Percentiles rank a stretch among this genome's conserved stretches.
Conservation (phyloP, 2,329 filamentous ascomycete genomes). For the Pseudocercospora vitis region DNA sequence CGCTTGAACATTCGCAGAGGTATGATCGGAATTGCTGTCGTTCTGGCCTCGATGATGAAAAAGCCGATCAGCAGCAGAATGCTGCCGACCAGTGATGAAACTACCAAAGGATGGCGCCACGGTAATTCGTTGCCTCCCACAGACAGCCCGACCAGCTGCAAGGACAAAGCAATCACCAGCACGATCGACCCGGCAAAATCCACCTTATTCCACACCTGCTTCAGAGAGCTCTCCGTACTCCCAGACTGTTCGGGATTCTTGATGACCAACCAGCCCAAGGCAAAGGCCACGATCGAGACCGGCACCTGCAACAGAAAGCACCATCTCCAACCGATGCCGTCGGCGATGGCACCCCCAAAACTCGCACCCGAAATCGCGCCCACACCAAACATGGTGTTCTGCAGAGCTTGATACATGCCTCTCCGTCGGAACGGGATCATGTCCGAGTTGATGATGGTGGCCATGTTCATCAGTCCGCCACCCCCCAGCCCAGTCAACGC, state of each 20-base stretch:
- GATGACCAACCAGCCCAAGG: constrained; percentile 56
- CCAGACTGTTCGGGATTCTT: constrained; percentile 41
- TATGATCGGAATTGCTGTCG: constrained; percentile 47
- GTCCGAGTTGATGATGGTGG: constrained; percentile 55
- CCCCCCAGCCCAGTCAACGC: constrained; percentile 37
- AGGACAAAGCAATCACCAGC: constrained; percentile 58
- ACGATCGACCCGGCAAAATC: constrained; percentile 60
- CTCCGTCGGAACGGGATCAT: constrained; percentile 59
- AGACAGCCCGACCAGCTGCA: constrained; percentile 52
- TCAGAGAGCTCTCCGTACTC: constrained; percentile 31
- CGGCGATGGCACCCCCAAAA: constrained; percentile 46
- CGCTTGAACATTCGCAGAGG: constrained; percentile 56
- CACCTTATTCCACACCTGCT: constrained; percentile 54
- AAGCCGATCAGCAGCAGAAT: constrained; percentile 42
- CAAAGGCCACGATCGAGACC: constrained; percentile 56
- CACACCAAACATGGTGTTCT: constrained; percentile 63
- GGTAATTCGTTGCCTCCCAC: constrained; percentile 49
- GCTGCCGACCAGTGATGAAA: constrained; percentile 42
- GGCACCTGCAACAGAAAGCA: constrained; percentile 63
- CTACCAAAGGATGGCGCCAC: constrained; percentile 46
- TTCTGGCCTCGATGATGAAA: constrained; percentile 43
- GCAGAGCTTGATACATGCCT: constrained; percentile 61
- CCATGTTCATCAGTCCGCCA: constrained; percentile 38
- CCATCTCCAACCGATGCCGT: constrained; percentile 50
- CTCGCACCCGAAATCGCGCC: constrained; percentile 59